Conservation (phyloP, 2,329 filamentous ascomycete species). For the Clonostachys solani region DNA sequence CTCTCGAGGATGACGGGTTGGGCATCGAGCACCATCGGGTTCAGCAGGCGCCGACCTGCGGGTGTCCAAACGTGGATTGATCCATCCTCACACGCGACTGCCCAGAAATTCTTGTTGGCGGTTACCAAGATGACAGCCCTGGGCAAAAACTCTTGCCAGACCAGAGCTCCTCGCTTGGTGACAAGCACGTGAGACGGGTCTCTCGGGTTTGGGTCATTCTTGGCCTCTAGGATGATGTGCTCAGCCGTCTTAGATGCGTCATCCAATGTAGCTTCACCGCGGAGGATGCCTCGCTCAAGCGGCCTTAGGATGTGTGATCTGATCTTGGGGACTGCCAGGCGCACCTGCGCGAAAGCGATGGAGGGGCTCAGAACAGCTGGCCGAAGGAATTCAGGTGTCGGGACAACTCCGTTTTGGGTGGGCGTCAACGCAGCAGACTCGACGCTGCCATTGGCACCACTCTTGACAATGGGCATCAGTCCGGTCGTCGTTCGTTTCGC, state of each 20-base stretch:
- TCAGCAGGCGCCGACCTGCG: constrained; percentile 80
- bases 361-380: constrained; percentile 83
- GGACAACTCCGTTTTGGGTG: constrained; percentile 54
- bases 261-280: constrained; percentile 47
- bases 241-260: constrained; percentile 61
- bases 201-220: constrained; percentile 71
- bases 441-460: constrained; percentile 67
- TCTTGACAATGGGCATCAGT: constrained; percentile 69
- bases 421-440: constrained; percentile 67
- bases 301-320: constrained; percentile 78
- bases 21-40: constrained; percentile 81
- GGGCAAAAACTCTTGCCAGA: constrained; percentile 95
- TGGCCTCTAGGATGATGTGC: constrained; percentile 80
- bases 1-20: constrained; percentile 94
- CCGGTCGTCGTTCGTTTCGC: constrained; percentile 57
- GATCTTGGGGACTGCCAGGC: constrained; percentile 84
- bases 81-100: constrained; percentile 89
- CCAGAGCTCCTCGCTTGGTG: constrained; percentile 70
- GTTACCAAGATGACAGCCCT: constrained; percentile 84
- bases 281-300: constrained; percentile 62
- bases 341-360: constrained; percentile 75
- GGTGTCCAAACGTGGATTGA: constrained; percentile 89
- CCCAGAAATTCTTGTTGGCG: constrained; percentile 88
- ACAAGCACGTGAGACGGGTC: constrained; percentile 84
- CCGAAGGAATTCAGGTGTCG: constrained; percentile 78